Base-by-base conservation (phyloP, 2,329 filamentous ascomycete species). In the Cyphellophora attinorum region DNA sequence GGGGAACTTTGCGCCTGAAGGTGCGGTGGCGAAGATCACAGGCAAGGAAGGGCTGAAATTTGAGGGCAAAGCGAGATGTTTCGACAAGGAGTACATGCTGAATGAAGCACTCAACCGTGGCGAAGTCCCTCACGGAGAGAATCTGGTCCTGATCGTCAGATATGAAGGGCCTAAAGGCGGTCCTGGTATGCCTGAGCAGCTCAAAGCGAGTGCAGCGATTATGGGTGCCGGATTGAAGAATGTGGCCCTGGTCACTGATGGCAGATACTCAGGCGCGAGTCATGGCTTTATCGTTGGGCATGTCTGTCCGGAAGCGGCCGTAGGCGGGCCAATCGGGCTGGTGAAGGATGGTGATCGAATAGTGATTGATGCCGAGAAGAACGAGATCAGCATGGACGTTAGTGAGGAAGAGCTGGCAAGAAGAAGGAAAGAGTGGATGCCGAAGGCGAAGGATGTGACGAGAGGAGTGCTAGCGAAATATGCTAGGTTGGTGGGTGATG, bases 221-320 rank as follows among this genome's bases (percentile, higher is more conserved):
- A 94, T 94, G 81, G 89, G 89, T 31, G 89, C 89, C 1, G 82
- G 82, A 10, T 67, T 96, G 34, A 84, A 69, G 34, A 93, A 94
- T 51, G 75, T 95, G 6, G 88, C 89, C 0, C 72, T 96, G 11
- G 85, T 96, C 31, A 96, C 89, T 0, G 89, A 96, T 55, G 89
- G 89, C 0, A 67, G 89, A 29, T 96, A 95, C 58, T 81, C 75
- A 30, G 89, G 89, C 19, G 89, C 86, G 2, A 82, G 74, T 35
- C 88, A 95, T 57, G 86, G 86, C 0, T 94, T 94, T 58, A 91
- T 94, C 51, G 85, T 96, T 11, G 89, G 89, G 1, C 88, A 95
- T 52, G 85, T 95, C 11, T 82, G 83, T 3, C 89, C 89, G 2
- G 89, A 96, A 60, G 89, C 89, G 1, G 85, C 83, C 1, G 79